Percentiles rank a stretch among this genome's conserved stretches.
Evolutionary conservation across 139 green algal species (phyloP).

Genomic region (Ettlia oleoabundans): DNA sequence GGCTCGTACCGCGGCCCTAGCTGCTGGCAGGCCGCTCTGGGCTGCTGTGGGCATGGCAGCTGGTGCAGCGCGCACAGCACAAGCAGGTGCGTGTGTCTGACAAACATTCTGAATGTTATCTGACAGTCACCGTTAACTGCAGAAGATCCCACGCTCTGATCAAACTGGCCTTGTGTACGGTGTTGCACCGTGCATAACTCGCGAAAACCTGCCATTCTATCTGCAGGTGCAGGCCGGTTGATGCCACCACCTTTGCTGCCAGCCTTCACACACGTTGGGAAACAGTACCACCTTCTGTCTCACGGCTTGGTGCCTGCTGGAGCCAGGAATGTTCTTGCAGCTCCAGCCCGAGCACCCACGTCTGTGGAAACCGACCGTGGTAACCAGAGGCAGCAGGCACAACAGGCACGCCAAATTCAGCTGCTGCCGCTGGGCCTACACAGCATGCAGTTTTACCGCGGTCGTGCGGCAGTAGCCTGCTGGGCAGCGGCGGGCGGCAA

Average conservation of each 20-base stretch:
- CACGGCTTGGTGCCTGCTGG: background rate
- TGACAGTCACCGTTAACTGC: too few relatives aligned
- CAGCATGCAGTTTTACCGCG: slow-evolving; percentile 27
- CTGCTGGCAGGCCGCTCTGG: background rate
- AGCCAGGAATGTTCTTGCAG: too few relatives aligned
- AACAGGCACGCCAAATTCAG: too few relatives aligned
- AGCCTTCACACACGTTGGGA: background rate
- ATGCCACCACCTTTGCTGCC: background rate
- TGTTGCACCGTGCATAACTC: too few relatives aligned
- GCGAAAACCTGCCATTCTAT: background rate
- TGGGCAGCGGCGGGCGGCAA: too few relatives aligned
- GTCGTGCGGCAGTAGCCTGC: background rate
- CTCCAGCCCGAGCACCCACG: background rate
- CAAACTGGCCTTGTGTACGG: too few relatives aligned
- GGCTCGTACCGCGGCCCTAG: background rate
- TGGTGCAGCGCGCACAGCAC: background rate
- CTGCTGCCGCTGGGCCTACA: slow-evolving; percentile 18
- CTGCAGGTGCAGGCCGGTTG: background rate
- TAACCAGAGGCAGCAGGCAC: background rate
- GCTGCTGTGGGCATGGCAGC: background rate
- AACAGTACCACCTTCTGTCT: background rate
- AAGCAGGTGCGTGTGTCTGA: background rate
- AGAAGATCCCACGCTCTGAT: too few relatives aligned
- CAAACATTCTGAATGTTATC: too few relatives aligned
- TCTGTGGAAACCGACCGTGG: background rate